Conservation (phyloP, 2,329 filamentous ascomycete genomes). For the Proliferodiscus dingleyae region DNA sequence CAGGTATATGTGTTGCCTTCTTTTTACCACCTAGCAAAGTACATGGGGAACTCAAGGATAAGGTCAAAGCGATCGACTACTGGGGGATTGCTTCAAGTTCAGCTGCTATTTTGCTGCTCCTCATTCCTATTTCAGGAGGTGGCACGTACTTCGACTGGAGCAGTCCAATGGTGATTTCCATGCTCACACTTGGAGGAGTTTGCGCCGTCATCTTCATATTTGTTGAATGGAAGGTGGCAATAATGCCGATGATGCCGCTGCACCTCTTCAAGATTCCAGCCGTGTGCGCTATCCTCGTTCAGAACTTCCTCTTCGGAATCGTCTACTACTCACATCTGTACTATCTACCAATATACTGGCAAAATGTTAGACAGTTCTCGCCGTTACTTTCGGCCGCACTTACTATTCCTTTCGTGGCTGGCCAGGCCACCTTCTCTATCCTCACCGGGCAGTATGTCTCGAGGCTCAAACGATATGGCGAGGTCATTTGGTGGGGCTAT, state of each 20-base stretch:
- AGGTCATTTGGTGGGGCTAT: slow-evolving; percentile 45
- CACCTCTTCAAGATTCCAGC: slow-evolving; percentile 50
- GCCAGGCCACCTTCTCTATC: slow-evolving; percentile 43
- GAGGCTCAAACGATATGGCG: slow-evolving; percentile 50
- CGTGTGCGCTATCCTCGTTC: slow-evolving; percentile 49
- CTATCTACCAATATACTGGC: slow-evolving; percentile 56
- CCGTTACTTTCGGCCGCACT: slow-evolving; percentile 45
- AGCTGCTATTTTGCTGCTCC: slow-evolving; percentile 51
- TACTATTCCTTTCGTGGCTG: slow-evolving; percentile 44
- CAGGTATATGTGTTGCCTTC: slow-evolving; percentile 41
- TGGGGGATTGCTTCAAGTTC: slow-evolving; percentile 51
- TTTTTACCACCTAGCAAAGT: slow-evolving; percentile 49
- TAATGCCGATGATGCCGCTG: slow-evolving; percentile 54
- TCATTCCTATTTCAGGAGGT: slow-evolving; percentile 60
- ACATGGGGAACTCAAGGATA: slow-evolving; percentile 42
- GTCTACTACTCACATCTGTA: slow-evolving; percentile 57
- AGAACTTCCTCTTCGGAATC: slow-evolving; percentile 56
- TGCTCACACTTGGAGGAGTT: slow-evolving; percentile 47
- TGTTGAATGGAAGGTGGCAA: slow-evolving; percentile 50
- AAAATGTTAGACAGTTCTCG: slow-evolving; percentile 42
- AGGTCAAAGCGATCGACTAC: slow-evolving; percentile 53
- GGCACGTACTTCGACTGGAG: slow-evolving; percentile 52
- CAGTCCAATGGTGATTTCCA: slow-evolving; percentile 53
- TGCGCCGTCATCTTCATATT: slow-evolving; percentile 46
- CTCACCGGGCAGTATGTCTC: slow-evolving; percentile 55